These are phyloP conservation scores for Metschnikowia borealis DNA, from an alignment of 805 yeast species.

Conservation along the genomic window DNA sequence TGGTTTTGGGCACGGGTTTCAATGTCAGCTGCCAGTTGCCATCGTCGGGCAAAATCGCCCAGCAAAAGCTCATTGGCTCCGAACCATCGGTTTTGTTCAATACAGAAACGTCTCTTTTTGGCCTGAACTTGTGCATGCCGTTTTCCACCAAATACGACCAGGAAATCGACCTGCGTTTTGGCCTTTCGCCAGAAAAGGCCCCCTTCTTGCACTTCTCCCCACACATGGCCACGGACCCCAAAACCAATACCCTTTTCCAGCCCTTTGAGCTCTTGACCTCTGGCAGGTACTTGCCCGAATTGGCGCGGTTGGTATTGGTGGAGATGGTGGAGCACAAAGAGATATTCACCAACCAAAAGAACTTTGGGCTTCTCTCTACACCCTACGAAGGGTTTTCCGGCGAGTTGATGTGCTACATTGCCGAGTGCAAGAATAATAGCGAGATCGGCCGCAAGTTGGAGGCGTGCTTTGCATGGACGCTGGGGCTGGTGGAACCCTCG, in stretches of 20 bases:
- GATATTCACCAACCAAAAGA: slow-evolving; percentile 22
- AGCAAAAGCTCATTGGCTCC: slow-evolving; percentile 9
- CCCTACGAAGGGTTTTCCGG: slow-evolving; percentile 36
- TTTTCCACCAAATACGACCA: slow-evolving; percentile 38
- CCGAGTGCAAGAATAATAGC: slow-evolving; percentile 25
- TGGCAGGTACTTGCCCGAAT: slow-evolving; percentile 55
- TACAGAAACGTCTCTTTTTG: slow-evolving; percentile 56
- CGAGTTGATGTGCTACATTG: slow-evolving; percentile 37
- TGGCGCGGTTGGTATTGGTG: slow-evolving; percentile 41
- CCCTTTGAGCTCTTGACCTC: slow-evolving; percentile 54
- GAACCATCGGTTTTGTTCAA: slow-evolving; percentile 33
- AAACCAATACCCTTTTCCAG: slow-evolving; percentile 39
- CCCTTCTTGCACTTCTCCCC: slow-evolving; percentile 18
- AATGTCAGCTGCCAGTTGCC: slow-evolving; percentile 47
- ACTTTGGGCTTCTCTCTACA: slow-evolving; percentile 13
- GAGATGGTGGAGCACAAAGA: slow-evolving; percentile 29
- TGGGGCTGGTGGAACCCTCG: slow-evolving; percentile 13
- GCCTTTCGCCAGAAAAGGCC: not conserved
- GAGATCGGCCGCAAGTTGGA: slow-evolving; percentile 20
- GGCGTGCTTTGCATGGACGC: slow-evolving; percentile 22
- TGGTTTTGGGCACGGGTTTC: slow-evolving; percentile 69
- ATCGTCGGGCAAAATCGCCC: slow-evolving; percentile 16
- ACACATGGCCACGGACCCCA: slow-evolving; percentile 28
- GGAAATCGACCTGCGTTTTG: slow-evolving; percentile 33
- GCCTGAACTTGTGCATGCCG: slow-evolving; percentile 29